Conservation (phyloP, 805 yeast species). For the Ogataea pilisensis region DNA sequence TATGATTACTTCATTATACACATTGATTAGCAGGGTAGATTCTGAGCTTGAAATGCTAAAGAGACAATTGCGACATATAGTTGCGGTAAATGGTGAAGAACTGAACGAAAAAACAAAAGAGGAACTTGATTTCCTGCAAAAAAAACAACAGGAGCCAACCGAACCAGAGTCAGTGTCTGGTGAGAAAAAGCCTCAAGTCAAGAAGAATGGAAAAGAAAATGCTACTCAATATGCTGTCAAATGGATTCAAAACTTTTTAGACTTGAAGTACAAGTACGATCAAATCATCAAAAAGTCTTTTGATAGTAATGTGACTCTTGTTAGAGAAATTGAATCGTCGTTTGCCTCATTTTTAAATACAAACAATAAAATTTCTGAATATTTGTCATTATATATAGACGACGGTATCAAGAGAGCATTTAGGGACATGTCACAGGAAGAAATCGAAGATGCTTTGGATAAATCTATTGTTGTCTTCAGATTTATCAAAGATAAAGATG, state of each 20-base stretch:
- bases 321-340: slow-evolving; percentile 54
- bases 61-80: slow-evolving; percentile 40
- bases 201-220: slow-evolving; percentile 27
- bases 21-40: slow-evolving; percentile 51
- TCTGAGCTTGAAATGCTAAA: slow-evolving; percentile 46
- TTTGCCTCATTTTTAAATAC: slow-evolving; percentile 58
- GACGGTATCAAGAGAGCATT: slow-evolving; percentile 47
- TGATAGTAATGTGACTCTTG: slow-evolving; percentile 43
- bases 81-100: slow-evolving; percentile 44
- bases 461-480: slow-evolving; percentile 60
- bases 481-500: slow-evolving; percentile 74
- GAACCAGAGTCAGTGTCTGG: slow-evolving; percentile 6
- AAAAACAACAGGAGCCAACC: slow-evolving; percentile 17
- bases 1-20: slow-evolving; percentile 46
- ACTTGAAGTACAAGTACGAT: slow-evolving; percentile 48
- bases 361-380: slow-evolving; percentile 47
- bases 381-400: slow-evolving; percentile 54
- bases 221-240: slow-evolving; percentile 53
- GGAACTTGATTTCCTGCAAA: slow-evolving; percentile 13
- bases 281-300: slow-evolving; percentile 45
- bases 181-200: slow-evolving; percentile 11
- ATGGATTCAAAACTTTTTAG: slow-evolving; percentile 62
- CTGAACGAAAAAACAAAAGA: slow-evolving; percentile 28
- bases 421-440: slow-evolving; percentile 43
- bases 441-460: slow-evolving; percentile 43